Evolutionary conservation across 1,139 yeast species (phyloP).

Genomic region (Scheffersomyces insectosa): DNA sequence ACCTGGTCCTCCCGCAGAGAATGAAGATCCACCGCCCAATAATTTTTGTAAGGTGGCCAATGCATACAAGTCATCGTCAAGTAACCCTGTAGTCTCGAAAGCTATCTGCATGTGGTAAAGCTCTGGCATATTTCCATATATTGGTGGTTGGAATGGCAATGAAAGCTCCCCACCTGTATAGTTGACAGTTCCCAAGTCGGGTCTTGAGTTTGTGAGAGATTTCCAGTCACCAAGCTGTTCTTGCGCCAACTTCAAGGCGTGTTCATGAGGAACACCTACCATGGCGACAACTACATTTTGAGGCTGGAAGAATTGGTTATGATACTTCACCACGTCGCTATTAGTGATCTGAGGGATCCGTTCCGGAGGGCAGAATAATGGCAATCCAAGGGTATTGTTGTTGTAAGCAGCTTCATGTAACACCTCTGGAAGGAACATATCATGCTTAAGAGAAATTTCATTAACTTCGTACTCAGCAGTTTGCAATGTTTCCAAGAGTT

Average conservation of each 20-base stretch:
- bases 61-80: conserved; percentile 86
- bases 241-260: conserved; percentile 66
- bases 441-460: conserved; percentile 85
- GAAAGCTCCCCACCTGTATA: conserved; percentile 80
- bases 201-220: conserved; percentile 27
- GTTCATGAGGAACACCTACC: conserved; percentile 77
- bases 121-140: conserved; percentile 72
- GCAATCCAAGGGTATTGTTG: conserved; percentile 78
- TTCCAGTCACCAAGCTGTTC: conserved; percentile 66
- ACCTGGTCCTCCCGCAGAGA: conserved; percentile 99
- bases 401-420: conserved; percentile 80
- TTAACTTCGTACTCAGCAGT: conserved; percentile 81
- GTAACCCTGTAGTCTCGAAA: conserved; percentile 83
- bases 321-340: conserved; percentile 58
- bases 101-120: conserved; percentile 85
- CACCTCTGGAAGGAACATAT: conserved; percentile 80
- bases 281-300: conserved; percentile 83
- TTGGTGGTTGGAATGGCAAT: conserved; percentile 70
- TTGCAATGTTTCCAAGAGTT: conserved; percentile 69
- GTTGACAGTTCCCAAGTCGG: conserved; percentile 46
- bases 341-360: conserved; percentile 57
- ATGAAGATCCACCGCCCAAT: conserved; percentile 97
- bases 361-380: conserved; percentile 79
- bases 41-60: conserved; percentile 87
- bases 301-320: conserved; percentile 72